phyloP scores from a whole-genome alignment of 2,329 filamentous ascomycete genomes.

The Diaporthe velutina region DNA sequence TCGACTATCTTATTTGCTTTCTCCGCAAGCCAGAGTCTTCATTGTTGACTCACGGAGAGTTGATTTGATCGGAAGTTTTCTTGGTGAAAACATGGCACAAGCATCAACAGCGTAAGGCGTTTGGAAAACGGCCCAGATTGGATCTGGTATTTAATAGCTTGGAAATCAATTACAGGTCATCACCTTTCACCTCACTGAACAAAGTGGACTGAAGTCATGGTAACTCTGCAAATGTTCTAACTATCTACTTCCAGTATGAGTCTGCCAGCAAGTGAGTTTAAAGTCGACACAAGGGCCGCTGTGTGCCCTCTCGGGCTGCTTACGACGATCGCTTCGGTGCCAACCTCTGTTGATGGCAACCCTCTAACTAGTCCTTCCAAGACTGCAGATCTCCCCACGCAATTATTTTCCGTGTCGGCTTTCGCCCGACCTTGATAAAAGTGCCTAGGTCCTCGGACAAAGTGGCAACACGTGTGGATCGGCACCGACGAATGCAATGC shows the following conservation, averaged over 20 bases:
- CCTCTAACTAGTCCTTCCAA: background rate
- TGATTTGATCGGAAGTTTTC: background rate
- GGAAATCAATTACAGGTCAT: background rate
- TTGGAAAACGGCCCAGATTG: background rate
- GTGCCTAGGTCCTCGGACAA: background rate
- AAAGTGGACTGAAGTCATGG: background rate
- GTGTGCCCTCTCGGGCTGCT: background rate
- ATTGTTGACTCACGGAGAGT: background rate
- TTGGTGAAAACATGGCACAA: background rate
- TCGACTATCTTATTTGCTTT: background rate
- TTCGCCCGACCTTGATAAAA: background rate
- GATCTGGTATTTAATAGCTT: background rate
- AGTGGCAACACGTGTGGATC: background rate
- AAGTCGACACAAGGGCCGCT: background rate
- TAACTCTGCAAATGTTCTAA: background rate
- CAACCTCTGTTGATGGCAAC: background rate
- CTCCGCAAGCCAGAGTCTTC: background rate
- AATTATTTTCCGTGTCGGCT: background rate
- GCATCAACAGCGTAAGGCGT: constrained; percentile 22
- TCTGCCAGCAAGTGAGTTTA: background rate
- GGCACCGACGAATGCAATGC: background rate
- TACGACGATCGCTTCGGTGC: background rate
- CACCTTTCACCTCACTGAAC: background rate
- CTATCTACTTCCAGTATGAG: background rate
- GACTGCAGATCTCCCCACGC: too few relatives aligned